Percentiles rank a stretch among this genome's conserved stretches.
Conservation (phyloP, 805 yeast species). For the Ogataea neopini region DNA sequence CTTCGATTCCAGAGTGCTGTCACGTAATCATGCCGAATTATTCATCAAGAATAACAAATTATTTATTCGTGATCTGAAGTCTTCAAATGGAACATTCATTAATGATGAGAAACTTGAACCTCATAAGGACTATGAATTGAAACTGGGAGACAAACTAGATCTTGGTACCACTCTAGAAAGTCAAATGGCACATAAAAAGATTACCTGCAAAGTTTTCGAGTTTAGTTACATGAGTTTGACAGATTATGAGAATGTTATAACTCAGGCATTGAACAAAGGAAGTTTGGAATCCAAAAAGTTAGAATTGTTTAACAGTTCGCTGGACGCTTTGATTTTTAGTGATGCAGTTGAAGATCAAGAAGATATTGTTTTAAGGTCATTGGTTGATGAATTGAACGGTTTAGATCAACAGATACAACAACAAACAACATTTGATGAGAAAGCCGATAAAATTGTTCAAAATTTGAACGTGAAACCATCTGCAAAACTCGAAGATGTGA, state of each 20-base stretch:
- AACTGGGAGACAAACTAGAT: conserved; percentile 85
- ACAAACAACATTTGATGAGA: conserved; percentile 35
- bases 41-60: conserved; percentile 64
- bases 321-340: conserved; percentile 40
- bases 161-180: conserved; percentile 86
- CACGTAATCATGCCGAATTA: conserved; percentile 91
- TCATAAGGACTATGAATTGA: conserved; percentile 63
- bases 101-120: conserved; percentile 69
- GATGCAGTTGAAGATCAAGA: conserved; percentile 37
- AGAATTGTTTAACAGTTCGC: conserved; percentile 35
- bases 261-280: conserved; percentile 29
- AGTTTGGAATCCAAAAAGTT: conserved; percentile 28
- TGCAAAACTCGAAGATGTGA: conserved; percentile 54
- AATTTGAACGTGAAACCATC: conserved; percentile 62
- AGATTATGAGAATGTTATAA: conserved; percentile 29
- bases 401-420: conserved; percentile 11
- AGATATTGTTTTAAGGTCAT: conserved; percentile 28
- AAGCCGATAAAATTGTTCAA: conserved; percentile 50
- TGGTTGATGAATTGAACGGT: conserved; percentile 32
- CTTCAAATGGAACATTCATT: conserved; percentile 93
- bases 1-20: conserved; percentile 90
- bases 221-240: conserved; percentile 56
- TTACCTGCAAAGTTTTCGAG: conserved; percentile 78
- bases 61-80: conserved; percentile 80
- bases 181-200: conserved; percentile 75